These are phyloP conservation scores for Eutypella sp. DNA, from an alignment of 2,329 filamentous ascomycete species.

Conservation along the genomic window DNA sequence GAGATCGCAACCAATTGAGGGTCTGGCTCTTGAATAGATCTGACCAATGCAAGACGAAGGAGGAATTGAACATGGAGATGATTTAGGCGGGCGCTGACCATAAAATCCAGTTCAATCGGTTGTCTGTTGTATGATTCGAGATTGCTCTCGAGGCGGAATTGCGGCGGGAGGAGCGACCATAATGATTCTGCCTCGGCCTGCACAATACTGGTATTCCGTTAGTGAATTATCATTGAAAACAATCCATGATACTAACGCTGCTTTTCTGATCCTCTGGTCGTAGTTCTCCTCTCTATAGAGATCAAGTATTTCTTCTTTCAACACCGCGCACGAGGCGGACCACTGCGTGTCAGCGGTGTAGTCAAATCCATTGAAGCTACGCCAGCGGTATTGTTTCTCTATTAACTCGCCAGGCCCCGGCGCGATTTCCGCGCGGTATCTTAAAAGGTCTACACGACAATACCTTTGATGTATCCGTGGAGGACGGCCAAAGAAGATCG, in stretches of 20 bases:
- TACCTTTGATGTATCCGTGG: slow-evolving; percentile 39
- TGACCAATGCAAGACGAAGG: slow-evolving; percentile 18
- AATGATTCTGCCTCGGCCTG: slow-evolving; percentile 13
- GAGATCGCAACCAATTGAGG: slow-evolving; percentile 19
- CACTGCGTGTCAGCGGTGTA: slow-evolving; percentile 22
- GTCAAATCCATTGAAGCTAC: neutral
- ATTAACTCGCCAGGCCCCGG: slow-evolving; percentile 4
- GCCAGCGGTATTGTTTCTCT: slow-evolving; percentile 7
- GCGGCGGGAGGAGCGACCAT: slow-evolving; percentile 21
- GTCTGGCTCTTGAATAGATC: slow-evolving; percentile 18
- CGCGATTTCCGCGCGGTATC: neutral
- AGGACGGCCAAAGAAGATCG: slow-evolving; percentile 45
- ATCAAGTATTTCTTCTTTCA: slow-evolving; percentile 30
- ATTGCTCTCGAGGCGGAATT: slow-evolving; percentile 15
- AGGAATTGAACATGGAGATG: slow-evolving; percentile 29
- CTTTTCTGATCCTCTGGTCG: slow-evolving; percentile 2
- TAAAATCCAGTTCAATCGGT: slow-evolving; percentile 26
- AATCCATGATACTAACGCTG: neutral
- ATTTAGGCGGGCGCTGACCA: slow-evolving; percentile 26
- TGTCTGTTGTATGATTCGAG: slow-evolving; percentile 8
- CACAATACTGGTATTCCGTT: slow-evolving; percentile 9
- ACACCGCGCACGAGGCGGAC: slow-evolving; percentile 24
- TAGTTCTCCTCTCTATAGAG: slow-evolving; percentile 16
- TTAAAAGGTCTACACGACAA: slow-evolving; percentile 31
- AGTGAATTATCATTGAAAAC: neutral